Percentiles rank a stretch among this genome's conserved stretches.
Evolutionary conservation across 495 filamentous ascomycete species (phyloP).

Genomic region (Penicillium waksmanii): DNA sequence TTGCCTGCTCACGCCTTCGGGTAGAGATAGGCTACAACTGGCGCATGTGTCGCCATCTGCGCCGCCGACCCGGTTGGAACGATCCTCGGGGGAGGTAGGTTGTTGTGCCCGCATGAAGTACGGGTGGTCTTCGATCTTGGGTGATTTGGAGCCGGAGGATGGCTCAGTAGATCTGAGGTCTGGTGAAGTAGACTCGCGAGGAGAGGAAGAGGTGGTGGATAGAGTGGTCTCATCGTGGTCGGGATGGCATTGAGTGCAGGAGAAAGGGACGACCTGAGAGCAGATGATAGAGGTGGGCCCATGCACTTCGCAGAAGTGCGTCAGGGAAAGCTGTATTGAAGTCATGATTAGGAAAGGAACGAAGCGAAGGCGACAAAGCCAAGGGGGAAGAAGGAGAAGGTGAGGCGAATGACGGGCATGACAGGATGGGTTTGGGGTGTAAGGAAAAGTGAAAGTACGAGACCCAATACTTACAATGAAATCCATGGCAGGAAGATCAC

Average conservation of each 20-base stretch:
- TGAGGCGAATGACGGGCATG: not conserved
- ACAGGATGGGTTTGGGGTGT: not conserved
- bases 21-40: conserved; percentile 61
- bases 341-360: conserved; percentile 9
- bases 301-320: conserved; percentile 96
- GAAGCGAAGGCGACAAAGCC: not conserved
- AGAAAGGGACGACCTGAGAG: conserved; percentile 81
- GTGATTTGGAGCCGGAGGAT: conserved; percentile 23
- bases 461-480: conserved; percentile 45
- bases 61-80: conserved; percentile 36
- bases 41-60: conserved; percentile 56
- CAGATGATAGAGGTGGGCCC: conserved; percentile 95
- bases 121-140: conserved; percentile 51
- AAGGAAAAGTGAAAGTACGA: too few relatives aligned
- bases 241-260: conserved; percentile 72
- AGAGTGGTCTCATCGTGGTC: conserved; percentile 39
- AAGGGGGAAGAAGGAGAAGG: not conserved
- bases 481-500: conserved; percentile 46
- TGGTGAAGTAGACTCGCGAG: conserved; percentile 24
- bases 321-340: conserved; percentile 75
- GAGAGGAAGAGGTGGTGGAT: conserved; percentile 33
- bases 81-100: conserved; percentile 39
- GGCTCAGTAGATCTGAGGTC: conserved; percentile 15
- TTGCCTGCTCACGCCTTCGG: conserved; percentile 56
- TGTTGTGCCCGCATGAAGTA: conserved; percentile 44